Conservation (phyloP, 2,329 filamentous ascomycete genomes). For the Penicillium capsulatum region DNA sequence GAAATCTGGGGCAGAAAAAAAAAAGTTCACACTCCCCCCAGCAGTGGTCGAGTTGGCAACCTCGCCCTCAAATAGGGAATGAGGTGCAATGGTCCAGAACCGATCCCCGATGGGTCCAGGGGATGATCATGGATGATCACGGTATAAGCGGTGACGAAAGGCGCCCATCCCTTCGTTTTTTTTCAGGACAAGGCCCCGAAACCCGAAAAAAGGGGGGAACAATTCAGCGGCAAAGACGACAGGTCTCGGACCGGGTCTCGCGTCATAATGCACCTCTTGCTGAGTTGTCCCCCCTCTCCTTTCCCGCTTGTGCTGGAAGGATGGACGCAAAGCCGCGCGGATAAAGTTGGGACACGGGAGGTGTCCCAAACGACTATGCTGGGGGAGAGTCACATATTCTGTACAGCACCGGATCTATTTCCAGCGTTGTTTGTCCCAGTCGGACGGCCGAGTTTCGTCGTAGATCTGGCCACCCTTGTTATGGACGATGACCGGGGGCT, state of each 20-base stretch:
- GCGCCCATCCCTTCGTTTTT: conserved; percentile 8
- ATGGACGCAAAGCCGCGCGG: conserved; percentile 14
- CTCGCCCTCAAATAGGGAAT: background rate
- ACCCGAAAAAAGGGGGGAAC: background rate
- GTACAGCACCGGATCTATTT: conserved; percentile 24
- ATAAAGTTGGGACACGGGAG: conserved; percentile 7
- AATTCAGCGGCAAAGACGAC: too few relatives aligned
- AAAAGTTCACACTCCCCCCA: background rate
- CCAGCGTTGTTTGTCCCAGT: conserved; percentile 40
- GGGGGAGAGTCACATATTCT: background rate
- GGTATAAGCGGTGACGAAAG: conserved; percentile 14
- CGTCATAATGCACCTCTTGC: background rate
- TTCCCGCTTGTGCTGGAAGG: conserved; percentile 1
- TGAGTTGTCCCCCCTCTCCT: conserved; percentile 1
- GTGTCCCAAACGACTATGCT: background rate
- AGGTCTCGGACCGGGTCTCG: conserved; percentile 5
- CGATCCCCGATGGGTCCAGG: conserved; percentile 2
- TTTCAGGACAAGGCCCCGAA: conserved; percentile 1
- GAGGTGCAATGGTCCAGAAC: conserved; percentile 4
- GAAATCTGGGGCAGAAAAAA: conserved; percentile 12
- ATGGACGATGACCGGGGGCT: conserved; percentile 33
- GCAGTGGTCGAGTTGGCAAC: conserved; percentile 5
- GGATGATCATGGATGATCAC: conserved; percentile 6
- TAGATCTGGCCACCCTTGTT: conserved; percentile 37
- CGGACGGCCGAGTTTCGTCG: conserved; percentile 35